Conservation (phyloP, 768 basidiomycete genomes). For the Phlebiopsis flavidoalba region DNA sequence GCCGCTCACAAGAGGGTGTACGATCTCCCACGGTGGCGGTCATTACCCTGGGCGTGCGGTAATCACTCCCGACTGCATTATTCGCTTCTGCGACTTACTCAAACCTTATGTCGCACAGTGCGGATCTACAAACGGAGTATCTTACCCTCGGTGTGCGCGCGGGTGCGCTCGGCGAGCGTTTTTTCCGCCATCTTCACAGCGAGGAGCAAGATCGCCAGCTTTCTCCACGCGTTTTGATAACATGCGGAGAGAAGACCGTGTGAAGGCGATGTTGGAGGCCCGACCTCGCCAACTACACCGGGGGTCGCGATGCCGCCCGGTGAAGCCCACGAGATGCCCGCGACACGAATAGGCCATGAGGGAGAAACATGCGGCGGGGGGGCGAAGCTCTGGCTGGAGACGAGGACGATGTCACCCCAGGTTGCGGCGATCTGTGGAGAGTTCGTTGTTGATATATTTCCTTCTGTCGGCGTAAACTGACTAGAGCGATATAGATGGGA, state of each 20-base stretch:
- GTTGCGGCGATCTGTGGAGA: not conserved
- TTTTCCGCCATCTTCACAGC: constrained; percentile 26
- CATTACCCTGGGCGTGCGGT: too few species aligned
- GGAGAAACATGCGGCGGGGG: constrained; percentile 5
- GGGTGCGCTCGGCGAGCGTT: constrained; percentile 27
- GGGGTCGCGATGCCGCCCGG: constrained; percentile 20
- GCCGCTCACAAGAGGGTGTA: too few species aligned
- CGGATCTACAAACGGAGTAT: constrained; percentile 15
- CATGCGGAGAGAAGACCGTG: constrained; percentile 19
- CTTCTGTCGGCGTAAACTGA: not conserved
- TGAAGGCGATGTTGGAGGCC: constrained; percentile 15
- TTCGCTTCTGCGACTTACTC: too few species aligned
- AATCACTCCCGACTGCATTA: too few species aligned
- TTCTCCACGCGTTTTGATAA: constrained; percentile 24
- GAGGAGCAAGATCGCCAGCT: constrained; percentile 20
- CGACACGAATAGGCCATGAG: constrained; percentile 11
- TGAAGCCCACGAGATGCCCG: constrained; percentile 4
- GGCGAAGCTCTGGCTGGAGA: constrained; percentile 7
- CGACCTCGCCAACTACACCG: constrained; percentile 15
- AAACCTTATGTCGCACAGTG: constrained; percentile 4
- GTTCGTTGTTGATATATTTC: not conserved
- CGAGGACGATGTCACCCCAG: not conserved
- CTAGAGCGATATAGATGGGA: not conserved
- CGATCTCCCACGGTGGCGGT: too few species aligned
- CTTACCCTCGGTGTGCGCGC: constrained; percentile 23